These are phyloP conservation scores for Vaccinium macrocarpon DNA, from an alignment of 148 eudicot genomes.

Conservation along the genomic window DNA sequence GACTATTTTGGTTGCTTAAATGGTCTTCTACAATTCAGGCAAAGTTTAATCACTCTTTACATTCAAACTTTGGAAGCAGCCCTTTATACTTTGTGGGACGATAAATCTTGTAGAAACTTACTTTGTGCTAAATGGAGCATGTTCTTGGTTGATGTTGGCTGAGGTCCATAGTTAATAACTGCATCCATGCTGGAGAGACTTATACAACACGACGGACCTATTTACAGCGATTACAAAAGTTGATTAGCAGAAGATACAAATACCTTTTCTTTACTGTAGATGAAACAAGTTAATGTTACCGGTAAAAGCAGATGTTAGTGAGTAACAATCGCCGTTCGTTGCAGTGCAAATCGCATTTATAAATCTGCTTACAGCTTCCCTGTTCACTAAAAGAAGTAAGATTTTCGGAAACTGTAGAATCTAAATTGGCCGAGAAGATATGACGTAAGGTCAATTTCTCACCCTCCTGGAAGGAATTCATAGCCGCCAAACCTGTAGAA, in stretches of 20 bases:
- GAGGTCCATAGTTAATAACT: constrained; percentile 48
- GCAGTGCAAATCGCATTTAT: constrained; percentile 24
- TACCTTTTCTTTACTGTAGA: background rate
- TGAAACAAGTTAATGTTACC: constrained; percentile 23
- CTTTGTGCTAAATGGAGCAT: constrained; percentile 78
- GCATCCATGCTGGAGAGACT: constrained; percentile 38
- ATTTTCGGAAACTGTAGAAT: background rate
- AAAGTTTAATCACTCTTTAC: background rate
- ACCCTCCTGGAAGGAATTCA: constrained; percentile 47
- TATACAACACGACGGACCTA: constrained; percentile 68
- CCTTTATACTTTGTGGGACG: background rate
- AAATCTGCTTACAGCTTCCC: constrained; percentile 30
- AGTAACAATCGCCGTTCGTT: constrained; percentile 26
- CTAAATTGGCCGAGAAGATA: too few species aligned
- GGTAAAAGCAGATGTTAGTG: constrained; percentile 24
- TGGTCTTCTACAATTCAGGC: too few species aligned
- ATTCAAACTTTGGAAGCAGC: background rate
- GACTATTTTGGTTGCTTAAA: too few species aligned
- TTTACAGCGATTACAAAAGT: background rate
- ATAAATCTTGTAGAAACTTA: constrained; percentile 29
- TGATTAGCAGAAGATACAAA: constrained; percentile 6
- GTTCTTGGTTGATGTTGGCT: constrained; percentile 71
- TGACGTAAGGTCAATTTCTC: constrained; percentile 17
- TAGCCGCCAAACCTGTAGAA: constrained; percentile 39
- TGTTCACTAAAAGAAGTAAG: constrained; percentile 13